Percentiles rank a stretch among this genome's conserved stretches.
Evolutionary conservation across 1,284 basidiomycete species (phyloP).

Genomic region (Ganoderma boninense): DNA sequence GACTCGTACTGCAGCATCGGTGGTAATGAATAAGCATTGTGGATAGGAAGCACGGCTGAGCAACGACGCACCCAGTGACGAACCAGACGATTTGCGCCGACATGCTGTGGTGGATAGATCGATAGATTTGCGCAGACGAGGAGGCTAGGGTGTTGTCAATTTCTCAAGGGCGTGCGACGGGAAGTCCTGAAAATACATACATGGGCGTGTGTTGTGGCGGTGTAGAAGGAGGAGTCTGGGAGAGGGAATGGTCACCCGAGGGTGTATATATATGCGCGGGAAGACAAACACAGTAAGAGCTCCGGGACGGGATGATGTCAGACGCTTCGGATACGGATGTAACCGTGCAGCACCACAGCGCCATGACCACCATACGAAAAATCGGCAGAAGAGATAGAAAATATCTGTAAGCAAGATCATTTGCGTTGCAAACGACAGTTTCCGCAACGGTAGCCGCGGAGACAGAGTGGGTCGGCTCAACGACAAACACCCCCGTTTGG

Average conservation of each 20-base stretch:
- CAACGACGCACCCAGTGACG: conserved; percentile 4
- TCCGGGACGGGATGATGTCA: too few relatives aligned
- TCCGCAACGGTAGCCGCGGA: not conserved
- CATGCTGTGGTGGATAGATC: not conserved
- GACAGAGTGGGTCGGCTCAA: not conserved
- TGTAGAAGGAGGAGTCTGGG: too few relatives aligned
- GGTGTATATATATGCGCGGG: too few relatives aligned
- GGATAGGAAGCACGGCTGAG: not conserved
- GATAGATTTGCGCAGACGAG: not conserved
- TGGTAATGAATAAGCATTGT: too few relatives aligned
- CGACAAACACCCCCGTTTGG: not conserved
- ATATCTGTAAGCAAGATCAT: not conserved
- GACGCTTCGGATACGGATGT: too few relatives aligned
- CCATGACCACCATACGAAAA: not conserved
- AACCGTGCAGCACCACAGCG: too few relatives aligned
- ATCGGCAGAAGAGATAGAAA: too few relatives aligned
- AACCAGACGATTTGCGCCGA: not conserved
- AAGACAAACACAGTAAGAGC: too few relatives aligned
- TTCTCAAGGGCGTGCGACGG: not conserved
- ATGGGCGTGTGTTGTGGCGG: not conserved
- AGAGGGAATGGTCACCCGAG: too few relatives aligned
- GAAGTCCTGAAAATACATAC: not conserved
- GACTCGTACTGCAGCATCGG: conserved; percentile 10
- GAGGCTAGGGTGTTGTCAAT: not conserved
- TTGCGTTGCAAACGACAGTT: not conserved